Evolutionary conservation across 176 grass and related monocot genomes (phyloP), one percentile per base, ranked within the genome.

Genomic region (Cenchrus fungigraminus): DNA sequence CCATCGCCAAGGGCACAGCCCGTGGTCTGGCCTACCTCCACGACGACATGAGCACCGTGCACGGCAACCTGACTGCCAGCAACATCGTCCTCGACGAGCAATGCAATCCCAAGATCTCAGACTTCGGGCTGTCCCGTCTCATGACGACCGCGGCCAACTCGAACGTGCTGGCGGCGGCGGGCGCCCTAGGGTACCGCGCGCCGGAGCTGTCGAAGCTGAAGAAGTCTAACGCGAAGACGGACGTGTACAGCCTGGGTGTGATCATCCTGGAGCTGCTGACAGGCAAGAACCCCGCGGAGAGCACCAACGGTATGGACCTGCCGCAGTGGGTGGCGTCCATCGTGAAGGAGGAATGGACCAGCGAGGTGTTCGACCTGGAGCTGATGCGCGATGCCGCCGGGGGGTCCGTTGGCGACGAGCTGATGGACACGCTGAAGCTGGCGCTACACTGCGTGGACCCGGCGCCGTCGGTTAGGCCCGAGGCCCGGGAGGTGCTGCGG

Each of bases 161-260:
- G 13, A 92, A 83, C 22, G 92, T 87, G 22, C 88, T 97, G 12
- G 86, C 90, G 4, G 90, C 92, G 6, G 88, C 88, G 0, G 83
- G 81, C 65, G 90, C 90, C 3, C 63, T 97, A 8, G 92, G 92
- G 0, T 97, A 94, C 78, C 92, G 90, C 42, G 95, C 92, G 4
- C 95, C 95, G 0, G 95, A 97, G 82, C 88, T 94, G 64, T 94
- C 92, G 13, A 97, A 94, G 84, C 84, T 94, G 16, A 94, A 97
- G 84, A 94, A 97, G 69, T 88, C 84, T 0, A 94, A 64, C 63
- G 56, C 88, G 4, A 94, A 92, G 86, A 94, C 95, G 3, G 95
- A 97, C 37, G 86, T 97, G n/a, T 97, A 97, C 84, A 97, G 92
- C 92, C 88, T 97, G 2, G 95, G 95, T 22, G 95, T 97, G 2